These are phyloP conservation scores for Podochytrium sp. DNA, from an alignment of 192 early-diverging fungal species.

Conservation along the genomic window DNA sequence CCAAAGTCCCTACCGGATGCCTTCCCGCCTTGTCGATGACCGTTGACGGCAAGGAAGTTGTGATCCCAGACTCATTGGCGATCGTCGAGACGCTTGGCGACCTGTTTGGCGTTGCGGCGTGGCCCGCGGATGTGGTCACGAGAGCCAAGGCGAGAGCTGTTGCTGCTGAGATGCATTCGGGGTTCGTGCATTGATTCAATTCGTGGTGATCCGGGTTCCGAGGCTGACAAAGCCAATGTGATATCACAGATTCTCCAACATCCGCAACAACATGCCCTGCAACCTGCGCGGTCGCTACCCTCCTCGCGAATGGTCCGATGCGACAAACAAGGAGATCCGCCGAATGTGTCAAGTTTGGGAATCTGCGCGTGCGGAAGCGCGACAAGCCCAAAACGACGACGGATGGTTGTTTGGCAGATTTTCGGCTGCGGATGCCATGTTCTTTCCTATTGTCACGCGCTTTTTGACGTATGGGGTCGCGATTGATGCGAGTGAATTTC, in stretches of 20 bases:
- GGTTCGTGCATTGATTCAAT: too few relatives aligned
- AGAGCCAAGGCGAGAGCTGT: neutral
- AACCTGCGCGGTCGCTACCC: slow-evolving; percentile 14
- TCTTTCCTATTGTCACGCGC: slow-evolving; percentile 16
- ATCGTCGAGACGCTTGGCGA: slow-evolving; percentile 20
- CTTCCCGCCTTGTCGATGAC: slow-evolving; percentile 4
- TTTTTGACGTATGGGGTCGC: slow-evolving; percentile 13
- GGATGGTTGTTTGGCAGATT: slow-evolving; percentile 25
- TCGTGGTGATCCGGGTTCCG: too few relatives aligned
- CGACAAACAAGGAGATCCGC: neutral
- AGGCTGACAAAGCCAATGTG: neutral
- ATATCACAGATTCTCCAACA: neutral
- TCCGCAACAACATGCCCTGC: slow-evolving; percentile 16
- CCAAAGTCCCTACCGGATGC: neutral
- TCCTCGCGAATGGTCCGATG: slow-evolving; percentile 4
- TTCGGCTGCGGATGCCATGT: slow-evolving; percentile 24
- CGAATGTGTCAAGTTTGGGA: slow-evolving; percentile 4
- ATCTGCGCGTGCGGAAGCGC: neutral
- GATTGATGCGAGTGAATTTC: slow-evolving; percentile 6
- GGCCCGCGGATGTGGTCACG: neutral
- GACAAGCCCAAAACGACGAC: too few relatives aligned
- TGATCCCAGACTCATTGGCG: slow-evolving; percentile 19
- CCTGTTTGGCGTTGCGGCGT: neutral
- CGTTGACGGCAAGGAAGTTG: neutral
- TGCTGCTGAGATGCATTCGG: slow-evolving; percentile 20